Conservation (phyloP, 208 protist genomes). For the Leishmania martiniquensis region DNA sequence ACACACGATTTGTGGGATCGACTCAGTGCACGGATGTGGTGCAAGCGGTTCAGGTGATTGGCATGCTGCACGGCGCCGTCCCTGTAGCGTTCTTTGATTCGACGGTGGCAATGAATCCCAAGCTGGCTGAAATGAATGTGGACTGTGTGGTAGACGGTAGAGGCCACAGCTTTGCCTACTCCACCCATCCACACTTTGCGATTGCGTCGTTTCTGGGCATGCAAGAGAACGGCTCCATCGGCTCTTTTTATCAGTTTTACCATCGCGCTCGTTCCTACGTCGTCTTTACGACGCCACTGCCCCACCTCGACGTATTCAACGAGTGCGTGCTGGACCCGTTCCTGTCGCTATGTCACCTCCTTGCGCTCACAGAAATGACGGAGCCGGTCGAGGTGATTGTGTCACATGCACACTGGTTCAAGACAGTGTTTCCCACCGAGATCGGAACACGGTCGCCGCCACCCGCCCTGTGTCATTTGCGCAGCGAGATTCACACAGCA, state of each 20-base stretch:
- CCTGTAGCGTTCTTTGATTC: conserved; percentile 41
- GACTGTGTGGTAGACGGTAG: conserved; percentile 49
- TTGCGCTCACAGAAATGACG: conserved; percentile 53
- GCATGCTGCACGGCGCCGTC: conserved; percentile 60
- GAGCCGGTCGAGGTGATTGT: conserved; percentile 62
- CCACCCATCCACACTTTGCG: conserved; percentile 53
- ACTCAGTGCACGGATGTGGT: conserved; percentile 42
- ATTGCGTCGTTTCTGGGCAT: conserved; percentile 58
- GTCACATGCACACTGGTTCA: conserved; percentile 79
- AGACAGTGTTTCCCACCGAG: conserved; percentile 46
- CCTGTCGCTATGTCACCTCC: conserved; percentile 60
- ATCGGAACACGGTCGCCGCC: conserved; percentile 36
- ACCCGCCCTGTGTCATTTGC: conserved; percentile 32
- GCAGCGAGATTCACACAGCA: conserved; percentile 36
- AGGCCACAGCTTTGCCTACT: conserved; percentile 48
- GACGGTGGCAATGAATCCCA: conserved; percentile 56
- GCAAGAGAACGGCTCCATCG: conserved; percentile 47
- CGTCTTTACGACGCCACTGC: conserved; percentile 56
- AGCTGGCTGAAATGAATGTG: conserved; percentile 47
- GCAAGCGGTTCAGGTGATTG: conserved; percentile 57
- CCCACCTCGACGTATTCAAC: conserved; percentile 32
- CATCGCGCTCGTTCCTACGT: conserved; percentile 63
- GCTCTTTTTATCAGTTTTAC: conserved; percentile 75
- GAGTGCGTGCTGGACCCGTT: conserved; percentile 69
- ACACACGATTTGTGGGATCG: conserved; percentile 35